Conservation (phyloP, 371 early-diverging fungal species). For the Thermomucor indicae-seudaticae region DNA sequence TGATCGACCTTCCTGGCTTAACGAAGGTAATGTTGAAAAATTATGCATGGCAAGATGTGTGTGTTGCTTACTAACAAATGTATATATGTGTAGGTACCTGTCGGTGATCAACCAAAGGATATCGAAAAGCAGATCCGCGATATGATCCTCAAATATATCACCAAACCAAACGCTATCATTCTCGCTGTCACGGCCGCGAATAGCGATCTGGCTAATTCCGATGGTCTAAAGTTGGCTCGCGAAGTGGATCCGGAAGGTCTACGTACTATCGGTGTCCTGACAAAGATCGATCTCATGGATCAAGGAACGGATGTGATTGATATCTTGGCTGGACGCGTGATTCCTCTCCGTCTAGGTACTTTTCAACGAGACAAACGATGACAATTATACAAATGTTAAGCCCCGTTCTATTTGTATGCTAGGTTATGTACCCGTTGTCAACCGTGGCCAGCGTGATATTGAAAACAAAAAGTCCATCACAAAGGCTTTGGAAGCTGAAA, state of each 20-base stretch:
- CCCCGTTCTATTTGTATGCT: background rate
- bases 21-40: conserved; percentile 65
- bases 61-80: background rate
- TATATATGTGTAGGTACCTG: conserved; percentile 66
- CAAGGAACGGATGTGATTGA: conserved; percentile 98
- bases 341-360: conserved; percentile 92
- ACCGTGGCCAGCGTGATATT: conserved; percentile 97
- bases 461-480: conserved; percentile 87
- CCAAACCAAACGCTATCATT: conserved; percentile 95
- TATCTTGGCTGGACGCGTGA: conserved; percentile 96
- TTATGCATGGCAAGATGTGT: background rate
- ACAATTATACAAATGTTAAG: background rate
- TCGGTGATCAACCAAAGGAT: conserved; percentile 98
- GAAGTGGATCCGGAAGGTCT: conserved; percentile 98
- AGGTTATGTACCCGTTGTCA: conserved; percentile 95
- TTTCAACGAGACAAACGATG: conserved; percentile 1
- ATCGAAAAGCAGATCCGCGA: conserved; percentile 97
- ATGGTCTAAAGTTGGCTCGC: conserved; percentile 94
- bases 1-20: conserved; percentile 98
- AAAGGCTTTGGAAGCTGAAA: conserved; percentile 86
- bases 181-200: conserved; percentile 98
- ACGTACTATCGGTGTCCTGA: conserved; percentile 98
- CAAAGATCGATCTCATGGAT: conserved; percentile 99
- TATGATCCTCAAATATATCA: conserved; percentile 95
- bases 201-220: conserved; percentile 98